A percentile compares a stretch with the other conserved stretches of the same genome.
Conservation (phyloP, 805 yeast genomes). For the Debaryomyces prosopidis region DNA sequence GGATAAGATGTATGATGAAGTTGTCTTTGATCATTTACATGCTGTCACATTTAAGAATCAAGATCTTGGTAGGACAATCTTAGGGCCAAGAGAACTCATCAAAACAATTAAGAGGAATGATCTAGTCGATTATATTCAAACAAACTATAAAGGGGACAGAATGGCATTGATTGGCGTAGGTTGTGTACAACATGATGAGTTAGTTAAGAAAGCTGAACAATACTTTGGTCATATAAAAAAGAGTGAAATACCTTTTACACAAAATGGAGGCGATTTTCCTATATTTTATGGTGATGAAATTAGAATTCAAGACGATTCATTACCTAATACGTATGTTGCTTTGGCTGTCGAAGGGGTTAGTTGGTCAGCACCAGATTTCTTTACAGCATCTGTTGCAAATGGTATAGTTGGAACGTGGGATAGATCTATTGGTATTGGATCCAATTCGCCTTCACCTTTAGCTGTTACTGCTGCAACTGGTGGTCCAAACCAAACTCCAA, state of each 20-base stretch:
- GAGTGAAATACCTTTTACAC: slow-evolving; percentile 68
- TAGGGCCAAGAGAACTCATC: slow-evolving; percentile 92
- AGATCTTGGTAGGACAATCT: slow-evolving; percentile 92
- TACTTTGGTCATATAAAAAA: slow-evolving; percentile 71
- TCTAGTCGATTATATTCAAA: slow-evolving; percentile 72
- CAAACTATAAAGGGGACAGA: slow-evolving; percentile 92
- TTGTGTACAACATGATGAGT: slow-evolving; percentile 81
- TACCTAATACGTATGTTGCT: slow-evolving; percentile 90
- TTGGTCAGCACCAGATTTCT: slow-evolving; percentile 95
- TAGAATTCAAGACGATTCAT: slow-evolving; percentile 74
- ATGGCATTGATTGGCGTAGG: slow-evolving; percentile 99
- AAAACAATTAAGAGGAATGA: slow-evolving; percentile 75
- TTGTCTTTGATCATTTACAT: slow-evolving; percentile 94
- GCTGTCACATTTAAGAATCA: slow-evolving; percentile 88
- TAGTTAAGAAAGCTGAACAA: slow-evolving; percentile 73
- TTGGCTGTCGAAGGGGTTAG: slow-evolving; percentile 97
- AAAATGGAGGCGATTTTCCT: slow-evolving; percentile 72
- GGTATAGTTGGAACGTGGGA: slow-evolving; percentile 98
- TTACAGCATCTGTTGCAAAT: slow-evolving; percentile 92
- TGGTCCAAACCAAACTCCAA: slow-evolving; percentile 56
- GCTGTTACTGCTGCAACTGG: slow-evolving; percentile 65
- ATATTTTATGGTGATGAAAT: slow-evolving; percentile 84
- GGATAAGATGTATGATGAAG: slow-evolving; percentile 97
- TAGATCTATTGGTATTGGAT: slow-evolving; percentile 81
- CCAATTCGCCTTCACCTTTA: slow-evolving; percentile 82